phyloP scores from a whole-genome alignment of 2,329 filamentous ascomycete genomes.

The Aspergillus sp. region DNA sequence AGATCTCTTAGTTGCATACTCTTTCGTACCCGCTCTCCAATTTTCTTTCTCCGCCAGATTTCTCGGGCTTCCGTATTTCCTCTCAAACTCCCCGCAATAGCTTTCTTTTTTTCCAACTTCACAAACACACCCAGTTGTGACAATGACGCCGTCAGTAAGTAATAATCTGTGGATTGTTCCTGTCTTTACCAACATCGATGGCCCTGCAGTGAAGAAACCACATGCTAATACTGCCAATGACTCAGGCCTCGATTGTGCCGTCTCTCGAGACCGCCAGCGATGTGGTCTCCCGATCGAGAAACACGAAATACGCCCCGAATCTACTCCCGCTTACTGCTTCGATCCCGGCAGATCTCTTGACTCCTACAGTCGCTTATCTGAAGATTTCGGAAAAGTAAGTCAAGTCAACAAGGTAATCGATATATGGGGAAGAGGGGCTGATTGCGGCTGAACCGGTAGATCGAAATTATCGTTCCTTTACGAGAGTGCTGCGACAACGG shows the following conservation, averaged over 20 bases:
- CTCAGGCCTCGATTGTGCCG: constrained; percentile 51
- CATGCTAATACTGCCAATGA: constrained; percentile 3
- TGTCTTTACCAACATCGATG: not conserved
- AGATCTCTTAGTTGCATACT: no score
- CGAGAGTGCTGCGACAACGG: constrained; percentile 86
- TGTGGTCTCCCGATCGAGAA: constrained; percentile 49
- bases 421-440: constrained; percentile 7
- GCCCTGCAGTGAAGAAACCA: no score
- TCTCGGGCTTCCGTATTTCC: no score
- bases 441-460: constrained; percentile 16
- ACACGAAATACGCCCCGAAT: constrained; percentile 60
- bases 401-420: constrained; percentile 22
- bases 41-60: no score
- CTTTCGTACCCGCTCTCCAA: no score
- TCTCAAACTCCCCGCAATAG: no score
- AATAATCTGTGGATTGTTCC: not conserved
- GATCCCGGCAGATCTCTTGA: constrained; percentile 87
- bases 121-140: no score
- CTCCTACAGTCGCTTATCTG: constrained; percentile 89
- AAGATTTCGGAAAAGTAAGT: constrained; percentile 74
- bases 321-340: constrained; percentile 78
- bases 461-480: constrained; percentile 88
- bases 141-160: no score
- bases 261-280: constrained; percentile 57
- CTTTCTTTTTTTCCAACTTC: no score